These are phyloP conservation scores for Actinidia arguta DNA, from an alignment of 179 eudicot genomes.

Conservation along the genomic window DNA sequence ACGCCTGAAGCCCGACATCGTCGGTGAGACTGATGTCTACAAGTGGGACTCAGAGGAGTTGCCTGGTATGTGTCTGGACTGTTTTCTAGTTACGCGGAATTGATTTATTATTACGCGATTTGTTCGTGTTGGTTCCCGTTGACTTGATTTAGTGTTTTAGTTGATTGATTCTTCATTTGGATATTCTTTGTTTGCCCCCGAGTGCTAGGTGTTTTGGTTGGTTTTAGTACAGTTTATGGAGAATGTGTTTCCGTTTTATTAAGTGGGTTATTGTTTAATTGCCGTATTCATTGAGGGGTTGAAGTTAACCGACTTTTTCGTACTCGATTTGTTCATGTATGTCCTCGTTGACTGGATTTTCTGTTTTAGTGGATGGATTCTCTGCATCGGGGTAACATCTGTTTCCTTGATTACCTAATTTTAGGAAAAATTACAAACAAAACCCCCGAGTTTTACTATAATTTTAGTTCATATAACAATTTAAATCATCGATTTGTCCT, in stretches of 20 bases:
- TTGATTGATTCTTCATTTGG: not conserved
- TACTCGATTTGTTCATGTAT: too few species aligned
- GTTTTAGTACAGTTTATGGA: not conserved
- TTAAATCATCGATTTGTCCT: too few species aligned
- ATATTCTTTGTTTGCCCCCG: not conserved
- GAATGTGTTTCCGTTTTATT: not conserved
- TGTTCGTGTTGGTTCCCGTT: not conserved
- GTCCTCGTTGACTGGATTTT: too few species aligned
- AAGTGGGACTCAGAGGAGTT: slow-evolving; percentile 88
- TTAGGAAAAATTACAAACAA: too few species aligned
- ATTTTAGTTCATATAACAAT: too few species aligned
- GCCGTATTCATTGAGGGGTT: not conserved
- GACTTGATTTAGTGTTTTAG: not conserved
- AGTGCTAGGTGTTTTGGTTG: not conserved
- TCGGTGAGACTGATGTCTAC: slow-evolving; percentile 84
- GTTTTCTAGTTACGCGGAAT: not conserved
- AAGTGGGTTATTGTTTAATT: not conserved
- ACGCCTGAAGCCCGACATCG: slow-evolving; percentile 54
- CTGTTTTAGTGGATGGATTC: too few species aligned
- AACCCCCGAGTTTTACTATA: too few species aligned
- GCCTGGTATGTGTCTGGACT: slow-evolving; percentile 58
- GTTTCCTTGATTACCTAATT: too few species aligned
- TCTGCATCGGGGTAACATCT: too few species aligned
- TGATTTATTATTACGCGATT: not conserved
- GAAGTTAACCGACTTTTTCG: too few species aligned